phyloP scores from a whole-genome alignment of 2,329 filamentous ascomycete species.

The Coniochaeta sp. region DNA sequence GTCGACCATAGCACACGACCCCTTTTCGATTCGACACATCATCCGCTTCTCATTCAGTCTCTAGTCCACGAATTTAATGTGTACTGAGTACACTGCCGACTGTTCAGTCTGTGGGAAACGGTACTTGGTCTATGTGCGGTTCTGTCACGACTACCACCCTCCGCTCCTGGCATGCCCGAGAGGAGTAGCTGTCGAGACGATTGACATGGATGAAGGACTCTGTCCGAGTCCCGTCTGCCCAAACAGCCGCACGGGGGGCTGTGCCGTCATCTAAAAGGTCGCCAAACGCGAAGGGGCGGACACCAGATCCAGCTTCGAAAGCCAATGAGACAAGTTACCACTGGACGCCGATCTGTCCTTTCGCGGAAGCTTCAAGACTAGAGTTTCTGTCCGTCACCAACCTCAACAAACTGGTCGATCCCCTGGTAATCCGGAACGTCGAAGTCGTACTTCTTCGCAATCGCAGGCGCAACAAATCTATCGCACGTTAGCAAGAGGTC shows the following conservation, averaged over 20 bases:
- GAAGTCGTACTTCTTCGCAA: conserved; percentile 80
- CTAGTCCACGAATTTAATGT: conserved; percentile 39
- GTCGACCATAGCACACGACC: background rate
- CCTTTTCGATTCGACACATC: background rate
- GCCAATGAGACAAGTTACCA: background rate
- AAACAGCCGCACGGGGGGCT: conserved; percentile 49
- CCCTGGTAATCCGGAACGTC: conserved; percentile 78
- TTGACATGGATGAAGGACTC: conserved; percentile 43
- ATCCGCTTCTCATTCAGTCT: background rate
- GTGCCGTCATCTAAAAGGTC: conserved; percentile 39
- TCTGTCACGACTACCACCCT: conserved; percentile 44
- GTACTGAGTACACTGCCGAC: conserved; percentile 46
- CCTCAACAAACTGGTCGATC: conserved; percentile 82
- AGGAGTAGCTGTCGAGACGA: conserved; percentile 28
- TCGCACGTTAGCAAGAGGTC: conserved; percentile 3
- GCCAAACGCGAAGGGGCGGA: conserved; percentile 1
- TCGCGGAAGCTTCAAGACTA: conserved; percentile 21
- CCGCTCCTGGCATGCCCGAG: conserved; percentile 38
- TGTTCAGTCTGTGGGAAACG: conserved; percentile 54
- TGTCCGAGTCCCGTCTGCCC: conserved; percentile 54
- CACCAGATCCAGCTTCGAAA: background rate
- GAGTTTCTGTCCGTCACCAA: conserved; percentile 46
- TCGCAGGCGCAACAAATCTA: conserved; percentile 70
- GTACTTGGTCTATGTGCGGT: conserved; percentile 51
- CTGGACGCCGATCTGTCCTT: background rate